Evolutionary conservation across 1,284 basidiomycete genomes (phyloP), one percentile per base, ranked within the genome.

Genomic region (Calocybe gambosa): DNA sequence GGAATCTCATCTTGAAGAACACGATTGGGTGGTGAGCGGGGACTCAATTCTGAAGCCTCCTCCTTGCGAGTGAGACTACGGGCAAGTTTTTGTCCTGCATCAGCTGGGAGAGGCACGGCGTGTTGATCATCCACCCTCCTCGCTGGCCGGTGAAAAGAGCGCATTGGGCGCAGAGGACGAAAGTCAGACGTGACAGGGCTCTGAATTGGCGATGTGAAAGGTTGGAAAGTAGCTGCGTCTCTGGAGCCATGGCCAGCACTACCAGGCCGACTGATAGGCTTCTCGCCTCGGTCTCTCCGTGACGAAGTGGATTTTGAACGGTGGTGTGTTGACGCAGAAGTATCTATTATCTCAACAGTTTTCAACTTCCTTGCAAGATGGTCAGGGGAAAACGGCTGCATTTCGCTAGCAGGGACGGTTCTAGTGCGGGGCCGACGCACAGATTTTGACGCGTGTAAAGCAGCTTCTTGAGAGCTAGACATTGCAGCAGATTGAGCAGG

Each of bases 331-430:
- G 44, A 28, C 52, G 58, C 20, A 43, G 50, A 39, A 34, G 53
- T 42, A 50, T 56, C 29, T n/a, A 58, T 40, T 16, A 59, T 43
- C 48, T 83, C 76, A 29, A 83, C 68, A 46, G 63, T 73, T 46
- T 75, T 64, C 45, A 88, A 63, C 57, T 77, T 80, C 59, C 65
- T 70, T 7, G 76, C 71, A 49, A 87, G 64, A 47, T 83, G 83
- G 21, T 82, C 79, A 4, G 72, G 64, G 2, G 74, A 68, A 50
- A 85, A 73, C 1, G 71, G 64, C 43, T 62, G 67, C 15, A 58
- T 46, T 12, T 64, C 52, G 49, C 59, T 65, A 49, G 71, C 66
- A 33, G 76, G 72, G 36, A 77, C 54, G 3, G 75, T 77, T 57
- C 67, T 66, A 1, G 73, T 74, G 40, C 76, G 67, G 33, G 68